Evolutionary conservation across 1,284 basidiomycete species (phyloP).

Genomic region (Porodaedalea pini): DNA sequence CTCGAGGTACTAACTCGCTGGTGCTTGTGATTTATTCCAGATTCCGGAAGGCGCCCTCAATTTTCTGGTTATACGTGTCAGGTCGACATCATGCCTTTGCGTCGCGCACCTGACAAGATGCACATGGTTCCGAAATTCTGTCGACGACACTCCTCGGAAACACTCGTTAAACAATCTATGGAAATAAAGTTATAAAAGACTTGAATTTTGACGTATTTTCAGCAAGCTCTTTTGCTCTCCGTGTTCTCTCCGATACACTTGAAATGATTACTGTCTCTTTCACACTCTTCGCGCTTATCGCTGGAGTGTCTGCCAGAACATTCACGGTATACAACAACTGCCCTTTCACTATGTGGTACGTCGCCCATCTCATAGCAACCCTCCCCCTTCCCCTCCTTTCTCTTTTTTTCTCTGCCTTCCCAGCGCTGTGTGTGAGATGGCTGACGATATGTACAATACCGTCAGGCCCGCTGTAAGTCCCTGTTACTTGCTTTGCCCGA

Average conservation of each 20-base stretch:
- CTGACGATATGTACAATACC: not conserved
- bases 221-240: not conserved
- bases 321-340: conserved; percentile 33
- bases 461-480: conserved; percentile 22
- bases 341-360: conserved; percentile 33
- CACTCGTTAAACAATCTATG: too few species aligned
- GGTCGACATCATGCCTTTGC: not conserved
- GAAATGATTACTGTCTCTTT: not conserved
- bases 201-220: not conserved
- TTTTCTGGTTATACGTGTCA: conserved; percentile 2
- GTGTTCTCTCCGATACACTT: not conserved
- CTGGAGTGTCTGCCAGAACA: conserved; percentile 36
- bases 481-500: not conserved
- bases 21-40: not conserved
- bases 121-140: not conserved
- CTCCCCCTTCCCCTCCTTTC: not conserved
- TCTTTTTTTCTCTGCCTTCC: not conserved
- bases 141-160: too few species aligned
- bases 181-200: not conserved
- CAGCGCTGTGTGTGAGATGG: not conserved
- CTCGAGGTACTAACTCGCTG: not conserved
- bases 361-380: not conserved
- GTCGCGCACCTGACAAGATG: not conserved
- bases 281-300: conserved; percentile 24
- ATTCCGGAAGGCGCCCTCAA: not conserved